Evolutionary conservation across 768 basidiomycete genomes (phyloP), one percentile per base, ranked within the genome.

Genomic region (Guyanaporus albipodus): DNA sequence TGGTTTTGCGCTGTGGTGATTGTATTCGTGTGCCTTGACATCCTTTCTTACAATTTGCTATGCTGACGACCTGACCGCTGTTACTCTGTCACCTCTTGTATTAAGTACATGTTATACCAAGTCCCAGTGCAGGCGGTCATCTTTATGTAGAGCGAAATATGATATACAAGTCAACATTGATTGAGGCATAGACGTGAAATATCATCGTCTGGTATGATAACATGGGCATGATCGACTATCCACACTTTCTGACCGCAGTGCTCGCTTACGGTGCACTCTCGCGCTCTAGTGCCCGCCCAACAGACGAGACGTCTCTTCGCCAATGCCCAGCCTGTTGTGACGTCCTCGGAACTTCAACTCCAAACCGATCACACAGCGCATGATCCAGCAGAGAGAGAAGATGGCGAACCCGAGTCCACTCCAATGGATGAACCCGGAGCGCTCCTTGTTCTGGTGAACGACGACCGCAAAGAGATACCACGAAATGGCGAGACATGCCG

Each of bases 401-500:
- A 83, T 72, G 63, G 82, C 76, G 60, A 79, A 79, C 12, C 70
- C 81, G 36, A 85, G 73, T 3, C 81, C 80, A 17, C 73, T 75
- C 81, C 82, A 87, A 63, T 83, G 82, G 44, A 87, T 71, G 66
- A 85, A 82, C 45, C 66, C 71, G 42, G 73, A 69, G 36, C 60
- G 65, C 28, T 64, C 67, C 40, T 66, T 61, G 34, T 50, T 65
- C 61, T 80, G 70, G 49, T 77, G 70, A 19, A 71, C 73, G 64
- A 80, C 86, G 66, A 85, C 76, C 24, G 79, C 85, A 55, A 79
- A 82, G 24, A 87, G 67, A 33, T 72, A 75, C 78, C 80, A 85
- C 6, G 82, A 72, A 56, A 86, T 80, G 45, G 80, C 82, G 47
- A 82, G 74, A 43, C 82, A 75, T 1, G 80, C 85, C 0, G 83